Evolutionary conservation across 345 rosid species (phyloP).

Genomic region (Physaria fendleri): DNA sequence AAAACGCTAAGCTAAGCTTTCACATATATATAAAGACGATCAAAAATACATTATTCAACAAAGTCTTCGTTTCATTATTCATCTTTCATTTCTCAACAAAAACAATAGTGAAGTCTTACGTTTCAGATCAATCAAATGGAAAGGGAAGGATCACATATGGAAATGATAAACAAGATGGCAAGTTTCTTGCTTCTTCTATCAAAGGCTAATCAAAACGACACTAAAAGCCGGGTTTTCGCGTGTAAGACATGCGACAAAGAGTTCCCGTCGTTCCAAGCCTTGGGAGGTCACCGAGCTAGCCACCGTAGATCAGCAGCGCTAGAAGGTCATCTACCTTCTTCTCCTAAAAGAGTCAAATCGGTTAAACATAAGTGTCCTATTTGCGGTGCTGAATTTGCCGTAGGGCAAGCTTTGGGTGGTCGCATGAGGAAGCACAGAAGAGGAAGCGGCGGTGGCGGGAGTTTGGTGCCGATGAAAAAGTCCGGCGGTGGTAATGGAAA

Average conservation of each 20-base stretch:
- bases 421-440: conserved; percentile 86
- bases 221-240: conserved; percentile 36
- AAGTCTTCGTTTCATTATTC: conserved; percentile 14
- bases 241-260: conserved; percentile 86
- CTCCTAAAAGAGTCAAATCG: conserved; percentile 49
- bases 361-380: conserved; percentile 78
- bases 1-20: conserved; percentile 17
- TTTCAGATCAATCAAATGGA: conserved; percentile 12
- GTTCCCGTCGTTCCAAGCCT: conserved; percentile 79
- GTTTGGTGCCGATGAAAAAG: conserved; percentile 46
- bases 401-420: conserved; percentile 94
- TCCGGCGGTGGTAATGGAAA: conserved; percentile 37
- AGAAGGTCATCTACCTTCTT: conserved; percentile 24
- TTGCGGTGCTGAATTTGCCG: conserved; percentile 69
- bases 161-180: conserved; percentile 46
- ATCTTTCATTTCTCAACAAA: conserved; percentile 12
- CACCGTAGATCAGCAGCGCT: conserved; percentile 53
- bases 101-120: not conserved
- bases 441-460: conserved; percentile 21
- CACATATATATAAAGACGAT: conserved; percentile 28
- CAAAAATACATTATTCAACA: conserved; percentile 12
- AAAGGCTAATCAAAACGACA: conserved; percentile 26
- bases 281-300: conserved; percentile 92
- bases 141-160: conserved; percentile 35
- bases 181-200: conserved; percentile 65